Conservation (phyloP, 805 yeast genomes). For the Candida maltosa region DNA sequence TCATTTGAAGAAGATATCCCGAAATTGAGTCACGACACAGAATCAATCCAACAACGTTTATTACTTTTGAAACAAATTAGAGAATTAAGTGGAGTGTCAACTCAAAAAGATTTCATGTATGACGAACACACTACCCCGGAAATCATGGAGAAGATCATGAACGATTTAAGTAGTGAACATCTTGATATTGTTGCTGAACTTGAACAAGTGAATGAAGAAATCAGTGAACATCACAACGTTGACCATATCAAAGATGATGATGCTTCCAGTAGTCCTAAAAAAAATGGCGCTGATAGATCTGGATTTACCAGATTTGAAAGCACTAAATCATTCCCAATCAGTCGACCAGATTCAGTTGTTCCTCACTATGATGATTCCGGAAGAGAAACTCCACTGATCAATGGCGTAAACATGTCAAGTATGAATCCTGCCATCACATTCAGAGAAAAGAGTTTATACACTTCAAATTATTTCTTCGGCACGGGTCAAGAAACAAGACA, state of each 20-base stretch:
- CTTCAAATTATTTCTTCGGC: constrained; percentile 65
- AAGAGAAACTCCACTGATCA: constrained; percentile 46
- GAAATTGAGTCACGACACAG: constrained; percentile 26
- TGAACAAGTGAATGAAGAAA: constrained; percentile 15
- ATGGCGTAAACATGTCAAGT: constrained; percentile 40
- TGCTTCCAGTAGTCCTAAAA: background rate
- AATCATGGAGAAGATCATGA: constrained; percentile 30
- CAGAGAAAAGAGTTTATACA: constrained; percentile 60
- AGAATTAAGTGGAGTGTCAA: constrained; percentile 15
- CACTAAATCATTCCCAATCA: background rate
- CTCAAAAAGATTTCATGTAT: constrained; percentile 19
- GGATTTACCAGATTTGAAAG: background rate
- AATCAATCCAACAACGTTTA: constrained; percentile 33
- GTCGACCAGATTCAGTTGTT: constrained; percentile 12
- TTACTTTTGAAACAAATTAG: constrained; percentile 29
- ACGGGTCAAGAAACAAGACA: constrained; percentile 45
- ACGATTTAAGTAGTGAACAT: constrained; percentile 23
- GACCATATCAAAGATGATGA: constrained; percentile 6
- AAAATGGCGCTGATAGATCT: background rate
- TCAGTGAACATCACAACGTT: constrained; percentile 18
- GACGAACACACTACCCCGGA: constrained; percentile 29
- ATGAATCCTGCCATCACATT: constrained; percentile 55
- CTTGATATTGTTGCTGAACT: constrained; percentile 14
- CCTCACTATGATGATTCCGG: constrained; percentile 30
- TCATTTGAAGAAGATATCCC: constrained; percentile 51